Percentiles rank a stretch among this genome's conserved stretches.
Conservation (phyloP, 345 rosid species). For the Eucalyptus regnans region DNA sequence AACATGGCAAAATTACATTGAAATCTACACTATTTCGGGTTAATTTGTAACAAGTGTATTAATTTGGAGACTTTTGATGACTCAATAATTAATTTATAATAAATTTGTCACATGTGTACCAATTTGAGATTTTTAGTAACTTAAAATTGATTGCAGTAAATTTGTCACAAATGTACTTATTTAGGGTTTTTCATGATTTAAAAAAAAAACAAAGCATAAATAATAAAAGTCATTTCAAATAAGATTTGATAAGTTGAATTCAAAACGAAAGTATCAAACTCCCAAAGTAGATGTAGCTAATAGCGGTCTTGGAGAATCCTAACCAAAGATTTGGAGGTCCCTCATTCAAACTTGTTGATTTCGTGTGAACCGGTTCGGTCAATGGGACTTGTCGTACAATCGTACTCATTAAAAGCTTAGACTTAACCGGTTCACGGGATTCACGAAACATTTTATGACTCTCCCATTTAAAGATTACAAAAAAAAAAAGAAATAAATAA, state of each 20-base stretch:
- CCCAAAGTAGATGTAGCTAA: not conserved
- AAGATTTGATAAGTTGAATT: not conserved
- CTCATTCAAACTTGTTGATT: not conserved
- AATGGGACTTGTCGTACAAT: not conserved
- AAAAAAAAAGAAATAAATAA: rapidly evolving
- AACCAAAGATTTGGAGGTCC: not conserved
- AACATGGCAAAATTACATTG: too few species aligned
- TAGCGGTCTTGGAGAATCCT: not conserved
- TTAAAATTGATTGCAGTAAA: too few species aligned
- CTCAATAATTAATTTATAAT: too few species aligned
- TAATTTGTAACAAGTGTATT: too few species aligned
- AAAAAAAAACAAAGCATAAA: not conserved
- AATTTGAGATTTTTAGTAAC: not conserved
- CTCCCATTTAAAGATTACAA: not conserved
- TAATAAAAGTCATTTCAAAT: not conserved
- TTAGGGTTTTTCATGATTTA: too few species aligned
- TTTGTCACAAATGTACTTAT: rapidly evolving
- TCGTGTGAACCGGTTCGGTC: rapidly evolving
- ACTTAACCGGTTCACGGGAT: rapidly evolving
- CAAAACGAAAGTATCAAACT: not conserved
- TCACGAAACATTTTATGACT: rapidly evolving
- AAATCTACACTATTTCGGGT: rapidly evolving
- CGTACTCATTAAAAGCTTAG: not conserved
- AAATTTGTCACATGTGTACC: rapidly evolving
- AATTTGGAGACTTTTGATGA: rapidly evolving